Conservation (phyloP, 2,329 filamentous ascomycete species). For the Ascochyta koolunga region DNA sequence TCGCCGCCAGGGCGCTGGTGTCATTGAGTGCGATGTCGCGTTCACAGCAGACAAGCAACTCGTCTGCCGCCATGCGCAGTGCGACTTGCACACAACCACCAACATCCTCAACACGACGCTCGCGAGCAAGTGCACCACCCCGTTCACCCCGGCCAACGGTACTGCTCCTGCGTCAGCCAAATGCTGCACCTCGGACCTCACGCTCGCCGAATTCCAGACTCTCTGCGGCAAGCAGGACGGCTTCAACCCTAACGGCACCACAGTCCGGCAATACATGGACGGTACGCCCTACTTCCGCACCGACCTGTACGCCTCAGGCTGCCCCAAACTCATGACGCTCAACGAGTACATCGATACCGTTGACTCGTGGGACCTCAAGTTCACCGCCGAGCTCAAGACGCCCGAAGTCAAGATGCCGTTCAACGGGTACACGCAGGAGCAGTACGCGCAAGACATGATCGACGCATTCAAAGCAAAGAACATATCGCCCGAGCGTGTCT, state of each 20-base stretch:
- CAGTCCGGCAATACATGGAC: conserved; percentile 61
- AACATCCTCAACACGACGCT: conserved; percentile 46
- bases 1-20: conserved; percentile 43
- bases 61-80: conserved; percentile 48
- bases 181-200: conserved; percentile 76
- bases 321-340: conserved; percentile 66
- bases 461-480: conserved; percentile 48
- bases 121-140: conserved; percentile 46
- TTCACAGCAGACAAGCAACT: conserved; percentile 48
- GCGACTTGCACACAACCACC: conserved; percentile 48
- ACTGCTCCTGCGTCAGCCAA: conserved; percentile 61
- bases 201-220: conserved; percentile 68
- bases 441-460: conserved; percentile 68
- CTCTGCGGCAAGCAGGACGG: conserved; percentile 70
- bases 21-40: conserved; percentile 48
- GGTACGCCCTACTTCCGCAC: conserved; percentile 68
- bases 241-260: conserved; percentile 68
- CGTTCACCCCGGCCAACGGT: conserved; percentile 41
- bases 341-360: conserved; percentile 67
- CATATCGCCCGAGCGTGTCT: conserved; percentile 50
- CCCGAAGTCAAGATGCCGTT: conserved; percentile 75
- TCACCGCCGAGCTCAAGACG: conserved; percentile 61
- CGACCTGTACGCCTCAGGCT: conserved; percentile 66
- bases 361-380: conserved; percentile 64
- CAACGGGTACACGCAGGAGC: conserved; percentile 67